These are phyloP conservation scores for Trypanosoma scelopori DNA, from an alignment of 208 protist genomes.

Conservation along the genomic window DNA sequence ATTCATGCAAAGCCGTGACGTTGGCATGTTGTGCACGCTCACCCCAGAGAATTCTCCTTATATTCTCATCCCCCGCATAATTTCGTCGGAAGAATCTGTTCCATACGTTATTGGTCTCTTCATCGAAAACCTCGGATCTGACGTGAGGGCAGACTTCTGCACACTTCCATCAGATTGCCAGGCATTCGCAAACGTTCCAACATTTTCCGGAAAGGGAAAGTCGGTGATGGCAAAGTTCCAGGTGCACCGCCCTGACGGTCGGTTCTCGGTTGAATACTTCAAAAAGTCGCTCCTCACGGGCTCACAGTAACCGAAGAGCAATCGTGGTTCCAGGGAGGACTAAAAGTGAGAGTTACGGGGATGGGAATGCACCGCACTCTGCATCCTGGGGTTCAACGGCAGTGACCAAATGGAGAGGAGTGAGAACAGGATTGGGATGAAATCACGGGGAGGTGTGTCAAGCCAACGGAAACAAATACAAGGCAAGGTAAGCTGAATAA, in stretches of 20 bases:
- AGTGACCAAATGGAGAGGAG: no score
- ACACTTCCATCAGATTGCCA: conserved; percentile 15
- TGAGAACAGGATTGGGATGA: no score
- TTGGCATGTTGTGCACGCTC: conserved; percentile 42
- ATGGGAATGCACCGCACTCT: no score
- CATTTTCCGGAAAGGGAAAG: conserved; percentile 31
- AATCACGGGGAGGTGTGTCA: no score
- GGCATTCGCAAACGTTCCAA: conserved; percentile 27
- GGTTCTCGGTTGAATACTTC: conserved; percentile 21
- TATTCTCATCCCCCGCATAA: conserved; percentile 55
- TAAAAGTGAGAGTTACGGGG: neutral
- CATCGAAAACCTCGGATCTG: conserved; percentile 9
- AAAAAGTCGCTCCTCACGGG: conserved; percentile 4
- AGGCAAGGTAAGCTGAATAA: no score
- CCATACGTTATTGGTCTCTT: conserved; percentile 34
- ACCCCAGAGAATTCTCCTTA: conserved; percentile 56
- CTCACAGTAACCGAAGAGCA: no score
- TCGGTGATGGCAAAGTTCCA: conserved; percentile 23
- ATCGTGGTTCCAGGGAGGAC: no score
- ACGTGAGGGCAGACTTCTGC: conserved; percentile 28
- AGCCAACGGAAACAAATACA: no score
- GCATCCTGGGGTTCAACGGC: no score
- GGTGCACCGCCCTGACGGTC: conserved; percentile 9
- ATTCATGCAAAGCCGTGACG: conserved; percentile 45
- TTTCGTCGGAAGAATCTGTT: conserved; percentile 13